Percentiles rank a stretch among this genome's conserved stretches.
phyloP scores from a whole-genome alignment of 305 asterid species.

The Striga hermonthica region DNA sequence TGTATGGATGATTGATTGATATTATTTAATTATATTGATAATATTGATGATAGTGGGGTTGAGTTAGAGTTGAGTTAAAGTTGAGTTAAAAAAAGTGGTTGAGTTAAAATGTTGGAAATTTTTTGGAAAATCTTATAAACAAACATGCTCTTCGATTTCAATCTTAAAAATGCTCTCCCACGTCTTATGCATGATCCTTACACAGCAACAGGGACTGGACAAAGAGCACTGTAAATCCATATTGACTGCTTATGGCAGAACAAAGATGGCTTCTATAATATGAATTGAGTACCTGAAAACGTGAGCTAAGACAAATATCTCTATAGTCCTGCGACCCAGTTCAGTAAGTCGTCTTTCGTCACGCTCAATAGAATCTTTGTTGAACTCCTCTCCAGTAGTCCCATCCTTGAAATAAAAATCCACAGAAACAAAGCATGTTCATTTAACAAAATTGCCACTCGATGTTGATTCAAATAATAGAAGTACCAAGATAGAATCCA shows the following conservation, averaged over 20 bases:
- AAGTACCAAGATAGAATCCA: constrained; percentile 6
- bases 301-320: constrained; percentile 78
- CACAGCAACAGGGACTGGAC: too few species aligned
- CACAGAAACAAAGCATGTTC: constrained; percentile 27
- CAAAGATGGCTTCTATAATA: constrained; percentile 14
- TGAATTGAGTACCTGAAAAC: constrained; percentile 62
- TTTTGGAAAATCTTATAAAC: neutral
- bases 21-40: too few species aligned
- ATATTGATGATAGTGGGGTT: too few species aligned
- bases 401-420: constrained; percentile 60
- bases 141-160: neutral
- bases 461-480: neutral
- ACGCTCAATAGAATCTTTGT: constrained; percentile 77
- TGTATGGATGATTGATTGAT: too few species aligned
- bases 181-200: too few species aligned
- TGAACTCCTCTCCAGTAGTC: constrained; percentile 73
- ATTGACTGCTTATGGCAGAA: constrained; percentile 8
- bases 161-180: neutral
- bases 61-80: too few species aligned
- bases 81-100: too few species aligned
- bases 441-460: neutral
- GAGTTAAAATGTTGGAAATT: too few species aligned
- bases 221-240: too few species aligned
- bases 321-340: constrained; percentile 85
- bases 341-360: constrained; percentile 92